phyloP scores from a whole-genome alignment of 805 yeast genomes.

The Debaryomyces hansenii region DNA sequence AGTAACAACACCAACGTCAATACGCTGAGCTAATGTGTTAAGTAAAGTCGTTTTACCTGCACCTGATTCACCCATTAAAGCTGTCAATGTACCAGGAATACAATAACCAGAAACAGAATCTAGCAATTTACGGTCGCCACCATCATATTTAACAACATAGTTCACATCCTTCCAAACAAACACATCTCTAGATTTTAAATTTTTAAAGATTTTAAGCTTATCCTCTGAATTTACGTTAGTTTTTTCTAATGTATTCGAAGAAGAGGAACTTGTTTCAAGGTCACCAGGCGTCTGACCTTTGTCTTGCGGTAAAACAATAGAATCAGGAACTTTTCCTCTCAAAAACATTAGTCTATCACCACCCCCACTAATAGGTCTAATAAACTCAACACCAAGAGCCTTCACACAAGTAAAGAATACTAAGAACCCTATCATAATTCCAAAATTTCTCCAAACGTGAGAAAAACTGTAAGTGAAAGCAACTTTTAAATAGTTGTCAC shows the following conservation, averaged over 20 bases:
- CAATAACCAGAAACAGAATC: slow-evolving; percentile 30
- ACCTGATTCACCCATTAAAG: slow-evolving; percentile 66
- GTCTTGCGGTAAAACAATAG: slow-evolving; percentile 14
- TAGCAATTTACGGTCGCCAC: slow-evolving; percentile 39
- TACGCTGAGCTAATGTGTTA: slow-evolving; percentile 53
- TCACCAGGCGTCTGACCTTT: slow-evolving; percentile 4
- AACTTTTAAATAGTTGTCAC: slow-evolving; percentile 35
- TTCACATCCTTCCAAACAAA: slow-evolving; percentile 64
- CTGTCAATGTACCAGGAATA: slow-evolving; percentile 56
- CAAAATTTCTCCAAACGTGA: slow-evolving; percentile 50
- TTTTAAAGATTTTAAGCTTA: slow-evolving; percentile 11
- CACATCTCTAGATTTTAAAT: slow-evolving; percentile 43
- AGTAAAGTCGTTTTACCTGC: slow-evolving; percentile 61
- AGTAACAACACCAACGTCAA: slow-evolving; percentile 55
- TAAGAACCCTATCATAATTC: slow-evolving; percentile 38
- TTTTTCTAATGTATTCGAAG: slow-evolving; percentile 5
- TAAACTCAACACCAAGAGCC: slow-evolving; percentile 25
- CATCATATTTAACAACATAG: slow-evolving; percentile 54
- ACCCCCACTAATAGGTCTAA: slow-evolving; percentile 31
- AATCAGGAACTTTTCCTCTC: slow-evolving; percentile 22
- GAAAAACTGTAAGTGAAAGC: slow-evolving; percentile 35
- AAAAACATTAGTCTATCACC: slow-evolving; percentile 31
- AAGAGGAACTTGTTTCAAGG: slow-evolving; percentile 7
- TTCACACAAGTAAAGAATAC: slow-evolving; percentile 18
- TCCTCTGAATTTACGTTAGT: neutral